These are phyloP conservation scores for Macrolepiota dolichaula DNA, from an alignment of 768 basidiomycete species.

Conservation along the genomic window DNA sequence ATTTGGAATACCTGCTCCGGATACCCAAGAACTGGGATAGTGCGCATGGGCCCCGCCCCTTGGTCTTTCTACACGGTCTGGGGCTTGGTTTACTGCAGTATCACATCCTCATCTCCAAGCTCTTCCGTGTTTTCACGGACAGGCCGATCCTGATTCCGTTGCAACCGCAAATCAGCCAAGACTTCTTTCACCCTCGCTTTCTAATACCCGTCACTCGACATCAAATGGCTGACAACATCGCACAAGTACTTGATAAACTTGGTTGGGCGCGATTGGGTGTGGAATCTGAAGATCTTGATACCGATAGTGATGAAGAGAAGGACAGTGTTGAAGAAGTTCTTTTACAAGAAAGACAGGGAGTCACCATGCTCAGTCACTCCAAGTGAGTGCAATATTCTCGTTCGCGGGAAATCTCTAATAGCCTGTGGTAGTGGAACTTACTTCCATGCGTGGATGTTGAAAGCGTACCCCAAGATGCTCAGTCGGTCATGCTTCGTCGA, in stretches of 20 bases:
- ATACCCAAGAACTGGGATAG: slow-evolving; percentile 67
- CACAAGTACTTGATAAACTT: slow-evolving; percentile 52
- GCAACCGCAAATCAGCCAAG: slow-evolving; percentile 85
- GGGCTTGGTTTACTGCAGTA: slow-evolving; percentile 82
- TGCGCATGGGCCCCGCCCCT: slow-evolving; percentile 54
- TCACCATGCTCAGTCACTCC: slow-evolving; percentile 84
- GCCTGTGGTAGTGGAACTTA: slow-evolving; percentile 61
- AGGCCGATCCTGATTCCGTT: slow-evolving; percentile 73
- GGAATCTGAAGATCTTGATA: slow-evolving; percentile 19
- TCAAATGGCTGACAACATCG: slow-evolving; percentile 56
- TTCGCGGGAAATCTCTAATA: not conserved
- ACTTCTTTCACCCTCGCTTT: slow-evolving; percentile 74
- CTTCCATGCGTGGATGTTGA: slow-evolving; percentile 86
- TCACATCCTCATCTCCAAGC: slow-evolving; percentile 51
- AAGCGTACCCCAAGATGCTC: slow-evolving; percentile 66
- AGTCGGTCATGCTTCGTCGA: slow-evolving; percentile 86
- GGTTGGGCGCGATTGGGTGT: slow-evolving; percentile 52
- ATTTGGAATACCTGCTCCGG: slow-evolving; percentile 80
- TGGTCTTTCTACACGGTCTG: slow-evolving; percentile 87
- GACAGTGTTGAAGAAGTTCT: slow-evolving; percentile 20
- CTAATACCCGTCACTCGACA: slow-evolving; percentile 65
- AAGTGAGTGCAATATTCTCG: slow-evolving; percentile 51
- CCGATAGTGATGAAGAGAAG: slow-evolving; percentile 23
- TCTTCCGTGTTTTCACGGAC: slow-evolving; percentile 54
- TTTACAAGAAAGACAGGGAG: slow-evolving; percentile 38